phyloP scores from a whole-genome alignment of 2,329 filamentous ascomycete genomes.

The Neopestalotiopsis rosae region DNA sequence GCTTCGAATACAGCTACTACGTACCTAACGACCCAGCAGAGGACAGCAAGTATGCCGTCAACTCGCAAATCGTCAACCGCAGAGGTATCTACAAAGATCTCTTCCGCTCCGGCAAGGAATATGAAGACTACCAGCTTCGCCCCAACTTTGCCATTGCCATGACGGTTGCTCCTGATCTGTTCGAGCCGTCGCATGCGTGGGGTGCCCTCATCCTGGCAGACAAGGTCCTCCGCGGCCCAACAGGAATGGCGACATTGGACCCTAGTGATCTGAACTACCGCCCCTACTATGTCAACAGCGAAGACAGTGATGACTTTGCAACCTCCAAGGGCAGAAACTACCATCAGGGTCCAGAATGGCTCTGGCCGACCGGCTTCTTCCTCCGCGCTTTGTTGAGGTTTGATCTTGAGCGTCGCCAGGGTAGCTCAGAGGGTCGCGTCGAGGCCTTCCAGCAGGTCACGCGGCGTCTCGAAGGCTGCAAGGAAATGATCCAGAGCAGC shows the following conservation, averaged over 20 bases:
- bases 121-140: slow-evolving; percentile 96
- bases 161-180: slow-evolving; percentile 89
- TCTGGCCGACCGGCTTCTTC: slow-evolving; percentile 98
- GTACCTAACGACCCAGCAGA: slow-evolving; percentile 74
- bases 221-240: slow-evolving; percentile 78
- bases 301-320: slow-evolving; percentile 89
- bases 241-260: slow-evolving; percentile 95
- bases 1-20: slow-evolving; percentile 93
- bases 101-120: slow-evolving; percentile 91
- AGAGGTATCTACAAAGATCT: slow-evolving; percentile 98
- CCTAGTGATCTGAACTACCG: slow-evolving; percentile 91
- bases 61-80: slow-evolving; percentile 80
- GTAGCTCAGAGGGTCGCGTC: slow-evolving; percentile 65
- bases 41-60: slow-evolving; percentile 80
- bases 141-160: slow-evolving; percentile 96
- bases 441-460: slow-evolving; percentile 97
- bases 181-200: slow-evolving; percentile 79
- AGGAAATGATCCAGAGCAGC: slow-evolving; percentile 79
- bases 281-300: slow-evolving; percentile 92
- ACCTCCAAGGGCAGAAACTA: slow-evolving; percentile 97
- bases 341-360: slow-evolving; percentile 97
- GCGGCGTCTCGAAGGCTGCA: slow-evolving; percentile 79
- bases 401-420: slow-evolving; percentile 74
- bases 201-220: slow-evolving; percentile 82
- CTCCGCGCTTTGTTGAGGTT: slow-evolving; percentile 90